A percentile compares a stretch with the other conserved stretches of the same genome.
Conservation (phyloP, 2,329 filamentous ascomycete species). For the Ascochyta clinopodiicola region DNA sequence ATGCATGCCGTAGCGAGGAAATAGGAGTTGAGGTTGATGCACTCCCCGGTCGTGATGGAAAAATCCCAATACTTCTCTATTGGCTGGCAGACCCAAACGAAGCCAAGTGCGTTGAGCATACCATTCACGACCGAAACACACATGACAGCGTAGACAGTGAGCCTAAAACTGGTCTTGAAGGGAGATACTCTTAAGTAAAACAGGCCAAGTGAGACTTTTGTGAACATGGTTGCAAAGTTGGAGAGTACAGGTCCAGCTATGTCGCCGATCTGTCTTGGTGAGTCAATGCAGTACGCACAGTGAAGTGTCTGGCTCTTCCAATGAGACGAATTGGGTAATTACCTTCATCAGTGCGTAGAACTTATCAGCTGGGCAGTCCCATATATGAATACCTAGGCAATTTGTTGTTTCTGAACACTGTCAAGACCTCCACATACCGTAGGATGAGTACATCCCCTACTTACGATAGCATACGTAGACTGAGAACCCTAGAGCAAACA, state of each 20-base stretch:
- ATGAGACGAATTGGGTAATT: background rate
- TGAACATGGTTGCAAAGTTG: conserved; percentile 21
- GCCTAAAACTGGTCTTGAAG: conserved; percentile 10
- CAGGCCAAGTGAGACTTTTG: conserved; percentile 21
- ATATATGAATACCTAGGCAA: conserved; percentile 23
- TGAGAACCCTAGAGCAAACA: conserved; percentile 19
- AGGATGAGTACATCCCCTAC: background rate
- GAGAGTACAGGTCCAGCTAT: conserved; percentile 24
- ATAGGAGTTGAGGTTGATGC: conserved; percentile 20
- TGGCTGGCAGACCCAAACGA: conserved; percentile 25
- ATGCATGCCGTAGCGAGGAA: conserved; percentile 23
- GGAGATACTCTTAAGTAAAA: conserved; percentile 25
- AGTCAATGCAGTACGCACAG: background rate
- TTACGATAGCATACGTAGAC: conserved; percentile 19
- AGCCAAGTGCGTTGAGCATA: conserved; percentile 19
- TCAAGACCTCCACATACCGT: background rate
- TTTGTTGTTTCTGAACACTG: conserved; percentile 21
- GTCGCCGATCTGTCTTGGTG: conserved; percentile 17
- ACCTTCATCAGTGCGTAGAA: conserved; percentile 27
- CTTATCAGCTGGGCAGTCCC: conserved; percentile 17
- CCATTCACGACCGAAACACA: conserved; percentile 22
- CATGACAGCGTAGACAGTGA: conserved; percentile 16
- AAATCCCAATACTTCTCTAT: conserved; percentile 27
- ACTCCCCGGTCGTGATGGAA: conserved; percentile 17
- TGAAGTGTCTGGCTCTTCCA: background rate